Percentiles rank a stretch among this genome's conserved stretches.
Conservation (phyloP, 164 flowering plant species). For the Houttuynia cordata region DNA sequence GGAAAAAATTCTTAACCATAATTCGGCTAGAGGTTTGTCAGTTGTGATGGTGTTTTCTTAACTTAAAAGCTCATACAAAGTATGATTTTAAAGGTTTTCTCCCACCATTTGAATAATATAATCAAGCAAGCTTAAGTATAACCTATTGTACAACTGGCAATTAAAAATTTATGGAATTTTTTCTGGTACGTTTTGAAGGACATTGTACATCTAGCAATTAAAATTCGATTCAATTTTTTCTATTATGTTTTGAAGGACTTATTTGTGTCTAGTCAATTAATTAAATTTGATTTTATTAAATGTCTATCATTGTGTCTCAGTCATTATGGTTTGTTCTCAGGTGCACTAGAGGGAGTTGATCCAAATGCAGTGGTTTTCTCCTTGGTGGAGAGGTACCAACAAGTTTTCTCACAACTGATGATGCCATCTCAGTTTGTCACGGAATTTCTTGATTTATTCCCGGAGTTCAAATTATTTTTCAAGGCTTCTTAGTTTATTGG, state of each 20-base stretch:
- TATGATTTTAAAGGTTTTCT: not conserved
- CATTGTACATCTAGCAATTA: too few relatives aligned
- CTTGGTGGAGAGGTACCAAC: conserved; percentile 35
- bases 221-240: too few relatives aligned
- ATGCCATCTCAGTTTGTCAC: conserved; percentile 24
- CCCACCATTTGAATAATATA: too few relatives aligned
- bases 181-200: too few relatives aligned
- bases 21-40: not conserved
- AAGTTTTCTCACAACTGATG: conserved; percentile 17
- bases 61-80: not conserved
- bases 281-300: too few relatives aligned
- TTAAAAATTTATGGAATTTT: too few relatives aligned
- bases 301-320: too few relatives aligned
- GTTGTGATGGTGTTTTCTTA: not conserved
- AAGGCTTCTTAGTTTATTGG: not conserved
- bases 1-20: not conserved
- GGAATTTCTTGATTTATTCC: conserved; percentile 31
- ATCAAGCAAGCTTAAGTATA: too few relatives aligned
- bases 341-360: conserved; percentile 43
- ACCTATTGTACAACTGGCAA: too few relatives aligned
- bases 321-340: conserved; percentile 19
- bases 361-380: conserved; percentile 17
- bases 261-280: too few relatives aligned
- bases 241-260: too few relatives aligned
- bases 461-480: conserved; percentile 26